Base-by-base conservation (phyloP, 208 protist species). In the Chromosphaera perkinsii region DNA sequence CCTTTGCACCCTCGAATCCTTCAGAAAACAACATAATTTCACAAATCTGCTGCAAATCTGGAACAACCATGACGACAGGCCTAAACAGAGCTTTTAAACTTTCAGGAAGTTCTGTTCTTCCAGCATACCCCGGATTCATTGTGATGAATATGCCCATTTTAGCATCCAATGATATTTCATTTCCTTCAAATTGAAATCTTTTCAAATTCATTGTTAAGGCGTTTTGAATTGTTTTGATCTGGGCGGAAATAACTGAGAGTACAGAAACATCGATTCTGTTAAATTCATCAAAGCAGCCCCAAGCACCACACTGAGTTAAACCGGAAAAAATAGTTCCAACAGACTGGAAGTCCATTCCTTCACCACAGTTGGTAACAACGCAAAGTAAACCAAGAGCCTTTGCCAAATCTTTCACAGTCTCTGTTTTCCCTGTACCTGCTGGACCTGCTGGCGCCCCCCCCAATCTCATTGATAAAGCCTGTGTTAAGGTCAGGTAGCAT, bases 401-500 rank as follows among this genome's bases (percentile, higher is more conserved):
- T 2, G 92, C 93, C 29, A 99, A 82, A 77, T 98, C 95, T 76
- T 98, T 98, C 29, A 97, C 92, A 39, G 94, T 96, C 81, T 98
- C 95, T 7, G 95, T 98, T 88, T 96, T 96, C 39, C 91, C 91
- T 22, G 91, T 95, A 39, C 91, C 92, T 1, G 92, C 93, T 5
- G 93, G 93, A 0, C 93, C 94, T 54, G 89, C 87, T 2, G 94
- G 94, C 20, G 87, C 85, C 22, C 94, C 94, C 71, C 94, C 96
- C 36, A 98, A 86, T 66, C 85, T 86, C 80, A 97, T 96, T 9
- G 92, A 95, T 48, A 98, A 84, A 22, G 95, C 94, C 82, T 97
- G 94, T 3, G 95, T 99, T 33, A 98, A 77, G 39, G 96, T 99
- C 90, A 99, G 97, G 79, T 97, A 97, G 84, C 92, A 98, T 48